A percentile compares a stretch with the other conserved stretches of the same genome.
Conservation (phyloP, 805 yeast genomes). For the Nakazawaea siamensis region DNA sequence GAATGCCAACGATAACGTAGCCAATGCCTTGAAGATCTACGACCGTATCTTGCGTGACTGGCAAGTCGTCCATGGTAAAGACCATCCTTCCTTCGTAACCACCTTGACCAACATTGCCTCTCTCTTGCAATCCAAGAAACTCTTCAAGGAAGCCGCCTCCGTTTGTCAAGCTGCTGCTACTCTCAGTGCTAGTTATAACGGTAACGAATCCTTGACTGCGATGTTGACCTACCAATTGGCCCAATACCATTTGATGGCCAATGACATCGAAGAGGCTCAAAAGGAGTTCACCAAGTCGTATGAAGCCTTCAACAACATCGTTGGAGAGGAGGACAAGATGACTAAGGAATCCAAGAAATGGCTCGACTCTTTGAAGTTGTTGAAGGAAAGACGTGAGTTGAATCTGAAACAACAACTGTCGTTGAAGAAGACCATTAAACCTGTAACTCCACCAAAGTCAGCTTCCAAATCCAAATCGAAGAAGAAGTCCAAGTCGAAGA, state of each 20-base stretch:
- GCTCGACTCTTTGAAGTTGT: conserved; percentile 46
- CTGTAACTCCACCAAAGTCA: not conserved
- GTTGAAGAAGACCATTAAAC: conserved; percentile 10
- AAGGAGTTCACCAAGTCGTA: conserved; percentile 49
- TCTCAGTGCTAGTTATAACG: conserved; percentile 43
- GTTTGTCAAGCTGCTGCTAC: conserved; percentile 48
- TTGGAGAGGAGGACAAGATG: conserved; percentile 61
- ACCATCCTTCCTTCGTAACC: conserved; percentile 65
- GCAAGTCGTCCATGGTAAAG: conserved; percentile 46
- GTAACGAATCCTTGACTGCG: conserved; percentile 54
- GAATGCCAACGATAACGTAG: conserved; percentile 45
- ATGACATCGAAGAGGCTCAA: conserved; percentile 48
- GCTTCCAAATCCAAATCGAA: not conserved
- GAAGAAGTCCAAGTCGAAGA: conserved; percentile 18
- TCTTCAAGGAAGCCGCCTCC: conserved; percentile 37
- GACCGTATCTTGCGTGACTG: conserved; percentile 53
- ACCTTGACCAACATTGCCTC: conserved; percentile 55
- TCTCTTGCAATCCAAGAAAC: conserved; percentile 45
- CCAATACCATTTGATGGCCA: conserved; percentile 44
- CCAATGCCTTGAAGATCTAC: conserved; percentile 56
- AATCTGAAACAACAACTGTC: conserved; percentile 35
- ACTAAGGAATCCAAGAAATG: conserved; percentile 65
- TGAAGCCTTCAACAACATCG: conserved; percentile 41
- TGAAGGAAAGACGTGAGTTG: conserved; percentile 24
- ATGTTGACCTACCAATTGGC: conserved; percentile 62